Evolutionary conservation across 108 stramenopile genomes (phyloP).

Genomic region (Skeletonema tropicum): DNA sequence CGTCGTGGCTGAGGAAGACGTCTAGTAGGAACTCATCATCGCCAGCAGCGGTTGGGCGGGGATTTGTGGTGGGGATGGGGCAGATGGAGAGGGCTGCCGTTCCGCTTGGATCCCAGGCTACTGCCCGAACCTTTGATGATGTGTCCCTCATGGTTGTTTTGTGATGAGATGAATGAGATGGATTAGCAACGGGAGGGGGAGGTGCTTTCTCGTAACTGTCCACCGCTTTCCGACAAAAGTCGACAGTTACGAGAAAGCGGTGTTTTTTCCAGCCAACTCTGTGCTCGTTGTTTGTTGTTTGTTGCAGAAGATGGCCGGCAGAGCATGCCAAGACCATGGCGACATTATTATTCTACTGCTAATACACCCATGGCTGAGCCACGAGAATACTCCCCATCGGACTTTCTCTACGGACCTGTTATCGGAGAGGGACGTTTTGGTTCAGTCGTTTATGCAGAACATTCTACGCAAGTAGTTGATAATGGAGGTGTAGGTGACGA

Average conservation of each 20-base stretch:
- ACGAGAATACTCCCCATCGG: slow-evolving; percentile 8
- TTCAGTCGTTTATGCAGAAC: slow-evolving; percentile 45
- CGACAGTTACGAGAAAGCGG: too few species aligned
- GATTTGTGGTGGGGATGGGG: slow-evolving; percentile 10
- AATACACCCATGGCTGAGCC: neutral
- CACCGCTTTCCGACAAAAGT: too few species aligned
- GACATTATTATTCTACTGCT: neutral
- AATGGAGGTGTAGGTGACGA: neutral
- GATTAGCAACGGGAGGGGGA: too few species aligned
- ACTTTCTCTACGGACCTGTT: slow-evolving; percentile 41
- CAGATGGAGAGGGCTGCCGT: slow-evolving; percentile 33
- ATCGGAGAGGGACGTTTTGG: slow-evolving; percentile 52
- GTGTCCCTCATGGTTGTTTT: neutral
- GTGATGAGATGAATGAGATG: too few species aligned
- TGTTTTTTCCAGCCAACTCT: too few species aligned
- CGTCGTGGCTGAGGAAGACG: slow-evolving; percentile 55
- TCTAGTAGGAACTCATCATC: slow-evolving; percentile 10
- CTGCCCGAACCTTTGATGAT: slow-evolving; percentile 14
- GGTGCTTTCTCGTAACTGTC: too few species aligned
- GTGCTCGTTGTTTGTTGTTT: too few species aligned
- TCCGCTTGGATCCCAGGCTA: slow-evolving; percentile 51
- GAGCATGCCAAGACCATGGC: too few species aligned
- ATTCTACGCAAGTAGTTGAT: neutral
- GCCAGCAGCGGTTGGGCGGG: neutral
- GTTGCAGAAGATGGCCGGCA: too few species aligned